A percentile compares a stretch with the other conserved stretches of the same genome.
Conservation (phyloP, 768 basidiomycete genomes). For the Russula vinacea region DNA sequence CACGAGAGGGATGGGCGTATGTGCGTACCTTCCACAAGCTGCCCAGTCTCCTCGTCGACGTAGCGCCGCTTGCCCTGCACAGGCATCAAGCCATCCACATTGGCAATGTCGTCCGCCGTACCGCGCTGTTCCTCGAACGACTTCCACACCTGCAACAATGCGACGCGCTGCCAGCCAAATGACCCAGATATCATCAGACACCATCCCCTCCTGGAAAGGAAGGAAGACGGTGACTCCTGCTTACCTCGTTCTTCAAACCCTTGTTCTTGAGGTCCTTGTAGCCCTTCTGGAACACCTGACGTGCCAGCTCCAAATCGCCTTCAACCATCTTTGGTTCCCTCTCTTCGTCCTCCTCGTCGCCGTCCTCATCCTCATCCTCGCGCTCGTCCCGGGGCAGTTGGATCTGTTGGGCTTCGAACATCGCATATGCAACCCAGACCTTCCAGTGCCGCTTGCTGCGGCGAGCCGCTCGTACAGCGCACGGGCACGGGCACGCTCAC, state of each 20-base stretch:
- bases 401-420: constrained; percentile 82
- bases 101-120: constrained; percentile 63
- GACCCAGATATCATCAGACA: constrained; percentile 15
- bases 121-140: constrained; percentile 84
- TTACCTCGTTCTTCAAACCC: constrained; percentile 84
- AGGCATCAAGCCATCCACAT: constrained; percentile 92
- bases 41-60: constrained; percentile 80
- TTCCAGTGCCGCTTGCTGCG: constrained; percentile 85
- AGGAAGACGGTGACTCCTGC: background rate
- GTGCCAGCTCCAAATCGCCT: constrained; percentile 66
- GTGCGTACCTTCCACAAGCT: constrained; percentile 75
- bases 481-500: constrained; percentile 83
- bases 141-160: constrained; percentile 93
- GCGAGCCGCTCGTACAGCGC: constrained; percentile 85
- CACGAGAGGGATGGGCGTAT: background rate
- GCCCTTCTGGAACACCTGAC: constrained; percentile 79
- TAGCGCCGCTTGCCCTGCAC: constrained; percentile 81
- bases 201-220: background rate
- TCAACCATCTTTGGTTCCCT: constrained; percentile 54
- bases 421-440: constrained; percentile 94
- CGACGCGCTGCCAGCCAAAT: constrained; percentile 65
- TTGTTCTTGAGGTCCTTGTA: constrained; percentile 84
- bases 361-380: constrained; percentile 69
- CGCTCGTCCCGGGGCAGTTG: constrained; percentile 59
- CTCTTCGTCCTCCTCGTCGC: constrained; percentile 46